These are phyloP conservation scores for Pinus albicaulis DNA, from an alignment of 75 land plant species.

Conservation along the genomic window DNA sequence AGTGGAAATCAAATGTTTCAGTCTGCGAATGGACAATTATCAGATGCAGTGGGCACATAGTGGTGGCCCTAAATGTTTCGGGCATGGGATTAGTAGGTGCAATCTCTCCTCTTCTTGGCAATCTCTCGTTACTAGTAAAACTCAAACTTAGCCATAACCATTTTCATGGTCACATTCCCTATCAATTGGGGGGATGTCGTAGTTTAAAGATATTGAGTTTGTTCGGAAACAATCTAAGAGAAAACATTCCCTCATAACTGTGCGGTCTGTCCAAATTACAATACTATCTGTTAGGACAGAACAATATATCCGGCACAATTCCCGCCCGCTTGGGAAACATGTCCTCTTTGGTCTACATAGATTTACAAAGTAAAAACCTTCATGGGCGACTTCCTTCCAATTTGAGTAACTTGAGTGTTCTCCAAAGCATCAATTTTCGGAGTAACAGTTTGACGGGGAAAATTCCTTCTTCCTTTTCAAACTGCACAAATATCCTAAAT, in stretches of 20 bases:
- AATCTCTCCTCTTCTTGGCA: slow-evolving; percentile 2
- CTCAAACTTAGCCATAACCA: slow-evolving; percentile 15
- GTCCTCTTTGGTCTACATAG: no score
- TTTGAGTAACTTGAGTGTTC: no score
- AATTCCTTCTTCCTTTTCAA: no score
- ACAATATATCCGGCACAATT: not conserved
- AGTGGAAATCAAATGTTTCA: not conserved
- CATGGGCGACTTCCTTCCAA: no score
- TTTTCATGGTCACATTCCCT: slow-evolving; percentile 20
- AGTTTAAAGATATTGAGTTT: not conserved
- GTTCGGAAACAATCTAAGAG: not conserved
- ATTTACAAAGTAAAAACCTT: no score
- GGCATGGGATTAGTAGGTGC: slow-evolving; percentile 13
- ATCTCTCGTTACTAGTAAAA: not conserved
- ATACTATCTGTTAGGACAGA: not conserved
- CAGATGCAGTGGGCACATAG: not conserved
- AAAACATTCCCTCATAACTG: not conserved
- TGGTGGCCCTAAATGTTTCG: slow-evolving; percentile 5
- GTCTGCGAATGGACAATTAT: not conserved
- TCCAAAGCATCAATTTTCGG: no score
- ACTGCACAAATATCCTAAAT: slow-evolving; percentile 17
- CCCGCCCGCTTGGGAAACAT: no score
- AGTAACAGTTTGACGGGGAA: no score
- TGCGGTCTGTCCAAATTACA: not conserved
- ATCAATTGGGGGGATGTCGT: not conserved